Percentiles rank a stretch among this genome's conserved stretches.
Conservation (phyloP, 2,329 filamentous ascomycete genomes). For the Byssochlamys sp. region DNA sequence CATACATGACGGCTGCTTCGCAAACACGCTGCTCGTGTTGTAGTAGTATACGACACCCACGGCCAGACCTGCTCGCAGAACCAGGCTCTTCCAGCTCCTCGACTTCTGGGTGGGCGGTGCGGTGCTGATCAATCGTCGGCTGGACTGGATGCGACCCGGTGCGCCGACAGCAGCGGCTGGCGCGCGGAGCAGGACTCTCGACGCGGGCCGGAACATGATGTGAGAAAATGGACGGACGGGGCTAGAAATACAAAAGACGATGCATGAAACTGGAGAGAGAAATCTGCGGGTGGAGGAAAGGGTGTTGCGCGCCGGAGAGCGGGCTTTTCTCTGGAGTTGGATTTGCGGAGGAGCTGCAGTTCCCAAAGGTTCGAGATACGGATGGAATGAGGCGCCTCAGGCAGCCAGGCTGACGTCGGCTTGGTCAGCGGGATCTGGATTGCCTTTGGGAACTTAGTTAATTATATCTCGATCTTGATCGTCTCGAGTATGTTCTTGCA, state of each 20-base stretch:
- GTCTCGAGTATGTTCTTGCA: too few relatives aligned
- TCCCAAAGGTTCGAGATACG: neutral
- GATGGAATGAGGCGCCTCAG: neutral
- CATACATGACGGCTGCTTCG: slow-evolving; percentile 69
- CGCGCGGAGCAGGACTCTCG: slow-evolving; percentile 36
- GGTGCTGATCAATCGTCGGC: neutral
- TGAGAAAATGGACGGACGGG: slow-evolving; percentile 1
- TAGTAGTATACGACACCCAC: slow-evolving; percentile 69
- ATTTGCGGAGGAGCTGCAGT: neutral
- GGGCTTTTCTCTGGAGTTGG: neutral
- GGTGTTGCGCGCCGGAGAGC: neutral
- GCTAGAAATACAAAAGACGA: slow-evolving; percentile 1
- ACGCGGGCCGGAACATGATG: slow-evolving; percentile 45
- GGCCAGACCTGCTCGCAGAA: neutral
- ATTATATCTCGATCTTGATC: too few relatives aligned
- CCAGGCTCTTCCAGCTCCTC: neutral
- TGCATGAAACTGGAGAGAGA: slow-evolving; percentile 2
- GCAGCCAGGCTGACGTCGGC: neutral
- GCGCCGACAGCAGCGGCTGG: slow-evolving; percentile 8
- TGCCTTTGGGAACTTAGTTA: neutral
- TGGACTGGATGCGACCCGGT: neutral
- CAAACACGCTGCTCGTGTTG: slow-evolving; percentile 79
- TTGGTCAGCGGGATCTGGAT: neutral
- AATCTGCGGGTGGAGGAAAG: neutral
- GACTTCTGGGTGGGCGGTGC: neutral